Evolutionary conservation across 108 stramenopile genomes (phyloP).

Genomic region (Cyclostephanos tholiformis): DNA sequence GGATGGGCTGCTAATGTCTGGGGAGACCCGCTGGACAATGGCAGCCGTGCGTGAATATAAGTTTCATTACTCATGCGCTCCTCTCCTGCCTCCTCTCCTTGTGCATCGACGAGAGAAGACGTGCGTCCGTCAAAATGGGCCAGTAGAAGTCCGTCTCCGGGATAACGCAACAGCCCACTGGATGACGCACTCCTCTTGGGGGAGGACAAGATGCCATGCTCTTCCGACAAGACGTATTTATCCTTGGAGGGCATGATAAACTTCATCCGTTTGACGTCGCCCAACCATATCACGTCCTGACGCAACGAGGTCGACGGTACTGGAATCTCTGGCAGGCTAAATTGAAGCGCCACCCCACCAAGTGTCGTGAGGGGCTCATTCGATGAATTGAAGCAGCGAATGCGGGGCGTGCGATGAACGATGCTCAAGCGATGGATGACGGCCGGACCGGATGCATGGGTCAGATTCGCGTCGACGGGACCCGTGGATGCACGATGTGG

Average conservation of each 20-base stretch:
- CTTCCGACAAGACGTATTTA: conserved; percentile 34
- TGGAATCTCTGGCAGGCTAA: conserved; percentile 45
- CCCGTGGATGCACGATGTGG: neutral
- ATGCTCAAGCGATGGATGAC: conserved; percentile 23
- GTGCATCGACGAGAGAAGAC: conserved; percentile 8
- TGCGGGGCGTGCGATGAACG: conserved; percentile 41
- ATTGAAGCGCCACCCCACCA: conserved; percentile 50
- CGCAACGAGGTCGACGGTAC: conserved; percentile 25
- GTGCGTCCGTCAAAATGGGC: conserved; percentile 2
- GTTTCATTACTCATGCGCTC: neutral
- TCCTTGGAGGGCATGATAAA: conserved; percentile 51
- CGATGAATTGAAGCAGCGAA: conserved; percentile 48
- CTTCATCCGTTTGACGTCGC: conserved; percentile 35
- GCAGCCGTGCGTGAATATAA: conserved; percentile 26
- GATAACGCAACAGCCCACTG: conserved; percentile 6
- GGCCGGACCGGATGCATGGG: neutral
- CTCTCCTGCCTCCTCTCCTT: neutral
- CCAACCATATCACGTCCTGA: conserved; percentile 36
- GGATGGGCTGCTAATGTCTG: conserved; percentile 43
- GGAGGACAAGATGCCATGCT: conserved; percentile 18
- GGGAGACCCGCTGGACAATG: conserved; percentile 34
- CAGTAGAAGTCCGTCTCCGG: conserved; percentile 31
- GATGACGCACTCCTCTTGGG: neutral
- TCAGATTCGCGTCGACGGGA: neutral
- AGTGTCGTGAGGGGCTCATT: conserved; percentile 31